Conservation (phyloP, 192 early-diverging fungal genomes). For the Umbelopsis vinacea region DNA sequence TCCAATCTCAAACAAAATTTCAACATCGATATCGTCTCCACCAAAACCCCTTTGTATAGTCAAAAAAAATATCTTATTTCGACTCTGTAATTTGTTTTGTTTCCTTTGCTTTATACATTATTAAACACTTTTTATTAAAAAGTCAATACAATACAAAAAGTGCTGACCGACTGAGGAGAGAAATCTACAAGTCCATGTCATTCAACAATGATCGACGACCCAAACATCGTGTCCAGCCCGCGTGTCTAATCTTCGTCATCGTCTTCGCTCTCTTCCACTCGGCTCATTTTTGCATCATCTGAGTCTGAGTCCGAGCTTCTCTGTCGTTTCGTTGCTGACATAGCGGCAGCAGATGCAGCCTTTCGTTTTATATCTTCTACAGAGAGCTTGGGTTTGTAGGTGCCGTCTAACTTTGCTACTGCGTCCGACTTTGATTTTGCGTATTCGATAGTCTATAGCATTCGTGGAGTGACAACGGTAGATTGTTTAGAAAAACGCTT, state of each 20-base stretch:
- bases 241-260: slow-evolving; percentile 26
- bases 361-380: slow-evolving; percentile 23
- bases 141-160: no score
- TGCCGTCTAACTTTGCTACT: slow-evolving; percentile 72
- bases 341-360: background rate
- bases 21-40: slow-evolving; percentile 6
- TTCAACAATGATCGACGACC: background rate
- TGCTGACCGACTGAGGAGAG: no score
- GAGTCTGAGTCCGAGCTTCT: slow-evolving; percentile 26
- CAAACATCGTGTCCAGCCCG: background rate
- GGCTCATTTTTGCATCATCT: slow-evolving; percentile 16
- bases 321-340: slow-evolving; percentile 28
- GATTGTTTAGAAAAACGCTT: background rate
- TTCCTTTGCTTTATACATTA: slow-evolving; percentile 1
- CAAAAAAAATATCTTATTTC: background rate
- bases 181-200: background rate
- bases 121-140: background rate
- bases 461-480: slow-evolving; percentile 22
- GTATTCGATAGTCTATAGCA: slow-evolving; percentile 64
- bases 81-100: background rate
- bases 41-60: background rate
- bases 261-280: slow-evolving; percentile 28
- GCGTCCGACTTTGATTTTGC: slow-evolving; percentile 78
- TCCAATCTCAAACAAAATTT: background rate
- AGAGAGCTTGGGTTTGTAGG: slow-evolving; percentile 31